A percentile compares a stretch with the other conserved stretches of the same genome.
phyloP scores from a whole-genome alignment of 139 green algal species.

The Chlamydomonas asymmetrica region DNA sequence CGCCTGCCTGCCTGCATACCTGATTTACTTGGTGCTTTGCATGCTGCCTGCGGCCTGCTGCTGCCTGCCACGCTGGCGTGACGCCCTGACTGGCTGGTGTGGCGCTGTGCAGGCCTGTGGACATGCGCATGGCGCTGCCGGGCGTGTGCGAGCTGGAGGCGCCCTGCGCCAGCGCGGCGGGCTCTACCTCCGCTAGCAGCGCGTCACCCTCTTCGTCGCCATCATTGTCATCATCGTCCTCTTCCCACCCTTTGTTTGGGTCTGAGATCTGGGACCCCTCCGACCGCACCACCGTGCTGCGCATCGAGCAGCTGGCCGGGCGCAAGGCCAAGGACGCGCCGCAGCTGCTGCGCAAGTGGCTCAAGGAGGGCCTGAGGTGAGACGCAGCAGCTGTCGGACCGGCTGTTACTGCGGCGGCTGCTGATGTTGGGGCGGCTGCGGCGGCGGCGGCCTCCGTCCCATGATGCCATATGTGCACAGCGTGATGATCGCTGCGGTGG shows the following conservation, averaged over 20 bases:
- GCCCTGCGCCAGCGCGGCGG: neutral
- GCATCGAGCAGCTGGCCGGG: slow-evolving; percentile 45
- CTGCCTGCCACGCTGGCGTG: too few species aligned
- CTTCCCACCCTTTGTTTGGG: slow-evolving; percentile 18
- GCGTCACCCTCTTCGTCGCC: neutral
- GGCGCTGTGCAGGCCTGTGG: slow-evolving; percentile 20
- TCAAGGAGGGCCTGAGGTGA: slow-evolving; percentile 60
- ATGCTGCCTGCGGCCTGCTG: too few species aligned
- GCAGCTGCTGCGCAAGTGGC: slow-evolving; percentile 61
- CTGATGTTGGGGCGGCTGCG: too few species aligned
- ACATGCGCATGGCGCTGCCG: slow-evolving; percentile 31
- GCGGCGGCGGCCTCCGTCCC: too few species aligned
- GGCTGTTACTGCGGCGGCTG: too few species aligned
- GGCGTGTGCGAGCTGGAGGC: slow-evolving; percentile 2
- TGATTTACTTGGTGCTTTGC: neutral
- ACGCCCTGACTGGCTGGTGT: too few species aligned
- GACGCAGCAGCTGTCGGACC: too few species aligned
- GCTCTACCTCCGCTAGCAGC: neutral
- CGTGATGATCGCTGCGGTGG: too few species aligned
- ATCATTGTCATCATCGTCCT: neutral
- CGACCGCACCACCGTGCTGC: slow-evolving; percentile 33
- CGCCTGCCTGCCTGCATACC: too few species aligned
- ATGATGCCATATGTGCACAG: too few species aligned
- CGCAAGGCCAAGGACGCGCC: slow-evolving; percentile 43
- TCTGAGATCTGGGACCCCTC: slow-evolving; percentile 28